Conservation (phyloP, 352 stramenopile genomes). For the Globisporangium sylvaticum region DNA sequence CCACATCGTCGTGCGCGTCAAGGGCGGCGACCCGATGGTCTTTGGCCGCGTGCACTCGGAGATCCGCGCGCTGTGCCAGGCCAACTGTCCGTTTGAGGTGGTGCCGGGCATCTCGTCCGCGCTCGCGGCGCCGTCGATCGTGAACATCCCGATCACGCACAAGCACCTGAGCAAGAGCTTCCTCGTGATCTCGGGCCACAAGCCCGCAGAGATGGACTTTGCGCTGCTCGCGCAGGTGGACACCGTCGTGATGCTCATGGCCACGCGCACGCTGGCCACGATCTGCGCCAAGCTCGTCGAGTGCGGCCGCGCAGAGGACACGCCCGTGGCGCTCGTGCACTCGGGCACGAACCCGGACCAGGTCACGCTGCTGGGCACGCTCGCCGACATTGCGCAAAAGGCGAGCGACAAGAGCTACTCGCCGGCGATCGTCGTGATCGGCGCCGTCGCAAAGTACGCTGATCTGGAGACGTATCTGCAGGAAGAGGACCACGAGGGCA, state of each 20-base stretch:
- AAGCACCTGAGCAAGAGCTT: conserved; percentile 63
- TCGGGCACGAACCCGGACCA: conserved; percentile 57
- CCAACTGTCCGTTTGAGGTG: conserved; percentile 54
- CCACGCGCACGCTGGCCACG: conserved; percentile 66
- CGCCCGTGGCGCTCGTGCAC: conserved; percentile 59
- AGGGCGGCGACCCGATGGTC: conserved; percentile 69
- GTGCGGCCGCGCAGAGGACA: conserved; percentile 30
- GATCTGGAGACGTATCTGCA: conserved; percentile 54
- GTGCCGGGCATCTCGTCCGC: conserved; percentile 68
- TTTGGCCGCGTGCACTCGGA: conserved; percentile 73
- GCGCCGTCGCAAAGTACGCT: conserved; percentile 52
- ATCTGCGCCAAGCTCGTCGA: conserved; percentile 45
- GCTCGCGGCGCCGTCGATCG: conserved; percentile 51
- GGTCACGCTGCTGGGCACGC: conserved; percentile 41
- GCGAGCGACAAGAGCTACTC: conserved; percentile 56
- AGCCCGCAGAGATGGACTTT: conserved; percentile 77
- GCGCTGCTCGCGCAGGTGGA: conserved; percentile 90
- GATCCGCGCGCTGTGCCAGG: conserved; percentile 46
- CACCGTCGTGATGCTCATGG: conserved; percentile 87
- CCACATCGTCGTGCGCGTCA: conserved; percentile 63
- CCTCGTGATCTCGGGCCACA: conserved; percentile 64
- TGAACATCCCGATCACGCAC: conserved; percentile 65
- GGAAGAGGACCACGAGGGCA: conserved; percentile 28
- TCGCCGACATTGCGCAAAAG: conserved; percentile 46
- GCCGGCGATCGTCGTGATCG: conserved; percentile 68